Evolutionary conservation across 2,329 filamentous ascomycete species (phyloP).

Genomic region (Bipolaris zeicola): DNA sequence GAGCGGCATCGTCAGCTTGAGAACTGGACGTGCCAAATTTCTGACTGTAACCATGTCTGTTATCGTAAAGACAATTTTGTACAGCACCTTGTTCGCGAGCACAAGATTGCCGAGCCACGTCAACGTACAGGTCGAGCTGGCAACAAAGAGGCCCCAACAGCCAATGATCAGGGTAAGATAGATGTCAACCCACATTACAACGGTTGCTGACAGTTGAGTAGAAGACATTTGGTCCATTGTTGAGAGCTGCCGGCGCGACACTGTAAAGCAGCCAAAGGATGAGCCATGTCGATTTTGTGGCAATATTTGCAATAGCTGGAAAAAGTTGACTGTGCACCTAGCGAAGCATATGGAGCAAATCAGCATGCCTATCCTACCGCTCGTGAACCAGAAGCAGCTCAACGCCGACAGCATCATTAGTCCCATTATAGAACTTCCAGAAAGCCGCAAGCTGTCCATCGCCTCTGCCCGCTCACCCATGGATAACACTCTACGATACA

Average conservation of each 20-base stretch:
- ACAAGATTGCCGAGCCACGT: constrained; percentile 84
- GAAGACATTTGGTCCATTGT: constrained; percentile 79
- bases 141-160: constrained; percentile 37
- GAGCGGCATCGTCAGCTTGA: constrained; percentile 88
- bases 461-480: constrained; percentile 38
- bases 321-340: constrained; percentile 90
- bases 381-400: constrained; percentile 49
- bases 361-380: constrained; percentile 74
- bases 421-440: constrained; percentile 45
- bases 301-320: constrained; percentile 81
- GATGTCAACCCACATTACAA: background rate
- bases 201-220: constrained; percentile 18
- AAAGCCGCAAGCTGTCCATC: constrained; percentile 40
- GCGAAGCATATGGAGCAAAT: constrained; percentile 95
- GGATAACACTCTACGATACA: constrained; percentile 41
- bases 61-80: constrained; percentile 91
- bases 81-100: constrained; percentile 88
- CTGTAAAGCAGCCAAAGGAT: constrained; percentile 66
- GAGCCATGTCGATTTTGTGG: constrained; percentile 90
- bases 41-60: constrained; percentile 81
- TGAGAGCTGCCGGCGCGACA: constrained; percentile 76
- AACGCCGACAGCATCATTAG: constrained; percentile 47
- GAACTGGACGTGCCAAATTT: constrained; percentile 85
- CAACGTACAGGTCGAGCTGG: constrained; percentile 65
- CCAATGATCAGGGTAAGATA: constrained; percentile 34